Base-by-base conservation (phyloP, 305 asterid species). In the Solanum hybrid region DNA sequence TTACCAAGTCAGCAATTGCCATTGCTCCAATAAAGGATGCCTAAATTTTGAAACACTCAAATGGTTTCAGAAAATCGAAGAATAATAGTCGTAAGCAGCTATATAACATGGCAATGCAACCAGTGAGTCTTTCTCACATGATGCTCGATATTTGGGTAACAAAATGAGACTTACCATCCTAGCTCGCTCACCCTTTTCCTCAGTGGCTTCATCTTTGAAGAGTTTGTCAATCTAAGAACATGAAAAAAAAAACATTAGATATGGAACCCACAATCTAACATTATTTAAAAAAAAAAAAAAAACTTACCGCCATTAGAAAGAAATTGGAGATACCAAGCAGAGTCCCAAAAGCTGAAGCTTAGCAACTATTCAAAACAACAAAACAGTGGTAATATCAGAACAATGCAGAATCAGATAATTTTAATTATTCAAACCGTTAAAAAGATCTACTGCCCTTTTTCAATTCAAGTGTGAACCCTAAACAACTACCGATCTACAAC, bases 101-200 rank as follows among this genome's bases (percentile, higher is more conserved):
- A 42, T 28, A 57, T 57, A 0, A 57, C 11, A 61, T 61, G 28
- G 39, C 37, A 83, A 83, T 83, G 34, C 28, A 82, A 82, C 87
- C 31, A 14, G 6, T 51, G 67, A 18, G 24, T 31, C 29, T 31
- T 51, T 83, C 36, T 83, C 73, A 46, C 87, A 18, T 29, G 18
- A 83, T 29, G 73, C 73, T 42, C 26, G 4, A 22, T 78, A 36
- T 35, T 22, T 40, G 61, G 33, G 18, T 29, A 29, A 28, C 37
- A 35, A 46, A 36, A 89, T 11, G 46, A 67, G 11, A 92, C 96
- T 94, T 89, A 97, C 99, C 99, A 97, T 95, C 93, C 99, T 94
- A 46, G 98, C 99, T 35, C 98, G 94, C 90, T 97, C 99, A 12
- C 98, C 99, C 99, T 97, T 97, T 89, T 97, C 99, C 92, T 95